Conservation (phyloP, 78 protist genomes). For the Pigoraptor vietnamica region DNA sequence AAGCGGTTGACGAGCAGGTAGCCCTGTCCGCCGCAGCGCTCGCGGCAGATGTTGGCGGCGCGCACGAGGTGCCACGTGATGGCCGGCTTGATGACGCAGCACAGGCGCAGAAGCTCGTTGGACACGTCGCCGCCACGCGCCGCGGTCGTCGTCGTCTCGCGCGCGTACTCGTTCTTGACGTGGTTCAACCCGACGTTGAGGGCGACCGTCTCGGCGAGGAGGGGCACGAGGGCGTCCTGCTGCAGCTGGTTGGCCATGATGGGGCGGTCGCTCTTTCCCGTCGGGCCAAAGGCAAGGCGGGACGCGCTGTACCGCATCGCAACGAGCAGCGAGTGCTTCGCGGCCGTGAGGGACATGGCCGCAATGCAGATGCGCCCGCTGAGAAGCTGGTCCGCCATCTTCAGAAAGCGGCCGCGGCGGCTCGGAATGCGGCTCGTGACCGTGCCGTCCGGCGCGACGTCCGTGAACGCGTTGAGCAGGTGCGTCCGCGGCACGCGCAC, state of each 20-base stretch:
- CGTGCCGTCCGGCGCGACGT: background rate
- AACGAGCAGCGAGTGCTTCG: background rate
- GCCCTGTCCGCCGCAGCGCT: conserved; percentile 17
- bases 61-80: background rate
- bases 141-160: no score
- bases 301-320: conserved; percentile 38
- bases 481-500: conserved; percentile 33
- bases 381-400: background rate
- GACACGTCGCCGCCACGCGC: background rate
- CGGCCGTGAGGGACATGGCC: background rate
- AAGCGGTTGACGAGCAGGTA: conserved; percentile 4
- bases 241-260: conserved; percentile 45
- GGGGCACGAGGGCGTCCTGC: conserved; percentile 25
- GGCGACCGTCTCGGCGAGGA: background rate
- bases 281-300: conserved; percentile 5
- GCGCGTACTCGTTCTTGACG: background rate
- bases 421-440: background rate
- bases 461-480: background rate
- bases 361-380: background rate
- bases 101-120: background rate
- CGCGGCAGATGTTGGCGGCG: background rate
- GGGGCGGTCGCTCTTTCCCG: background rate
- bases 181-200: background rate
- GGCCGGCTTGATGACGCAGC: background rate
- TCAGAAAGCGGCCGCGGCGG: background rate